phyloP scores from a whole-genome alignment of 73 alveolate species.

The Symbiodinium natans region DNA sequence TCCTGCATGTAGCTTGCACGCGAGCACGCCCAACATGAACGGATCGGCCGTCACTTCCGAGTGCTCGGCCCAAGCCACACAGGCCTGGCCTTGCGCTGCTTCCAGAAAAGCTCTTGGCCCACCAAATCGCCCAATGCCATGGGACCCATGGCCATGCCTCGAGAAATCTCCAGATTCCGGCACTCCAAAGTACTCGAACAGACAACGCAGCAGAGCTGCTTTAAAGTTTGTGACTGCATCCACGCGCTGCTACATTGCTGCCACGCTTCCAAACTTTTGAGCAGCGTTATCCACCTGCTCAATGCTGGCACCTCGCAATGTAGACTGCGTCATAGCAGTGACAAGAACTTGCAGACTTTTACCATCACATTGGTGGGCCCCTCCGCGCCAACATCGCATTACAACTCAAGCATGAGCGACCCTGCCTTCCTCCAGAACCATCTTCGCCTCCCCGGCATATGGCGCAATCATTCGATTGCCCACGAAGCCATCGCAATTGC shows the following conservation, averaged over 20 bases:
- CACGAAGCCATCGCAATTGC: constrained; percentile 88
- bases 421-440: constrained; percentile 27
- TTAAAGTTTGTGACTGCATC: neutral
- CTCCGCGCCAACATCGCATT: too few species aligned
- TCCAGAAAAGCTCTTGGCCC: constrained; percentile 65
- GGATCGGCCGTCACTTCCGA: neutral
- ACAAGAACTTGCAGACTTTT: too few species aligned
- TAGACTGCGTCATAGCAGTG: neutral
- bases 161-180: neutral
- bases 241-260: neutral
- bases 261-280: constrained; percentile 20
- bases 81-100: constrained; percentile 75
- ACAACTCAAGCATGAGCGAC: neutral
- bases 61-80: neutral
- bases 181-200: too few species aligned
- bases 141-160: neutral
- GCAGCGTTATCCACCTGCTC: constrained; percentile 70
- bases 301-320: constrained; percentile 13
- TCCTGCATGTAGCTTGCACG: too few species aligned
- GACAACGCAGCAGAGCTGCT: too few species aligned
- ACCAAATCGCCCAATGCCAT: neutral
- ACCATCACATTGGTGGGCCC: too few species aligned
- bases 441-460: constrained; percentile 85
- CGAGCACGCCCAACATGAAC: neutral
- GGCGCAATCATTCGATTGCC: constrained; percentile 87